Evolutionary conservation across 1,284 basidiomycete genomes (phyloP).

Genomic region (Kalmanozyma brasiliensis): DNA sequence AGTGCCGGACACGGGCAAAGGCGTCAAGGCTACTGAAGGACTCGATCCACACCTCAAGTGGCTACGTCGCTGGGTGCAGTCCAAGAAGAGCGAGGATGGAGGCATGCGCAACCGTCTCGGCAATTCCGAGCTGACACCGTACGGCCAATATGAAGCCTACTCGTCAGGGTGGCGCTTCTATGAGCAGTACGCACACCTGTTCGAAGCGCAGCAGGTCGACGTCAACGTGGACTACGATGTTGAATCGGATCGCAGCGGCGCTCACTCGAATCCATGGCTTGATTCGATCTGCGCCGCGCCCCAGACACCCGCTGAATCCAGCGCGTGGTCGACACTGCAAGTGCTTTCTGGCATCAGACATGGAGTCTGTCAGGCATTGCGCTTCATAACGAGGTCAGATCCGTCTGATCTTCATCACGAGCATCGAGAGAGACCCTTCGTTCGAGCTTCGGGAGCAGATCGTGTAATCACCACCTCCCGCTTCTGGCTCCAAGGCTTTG

Average conservation of each 20-base stretch:
- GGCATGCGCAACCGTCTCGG: slow-evolving; percentile 40
- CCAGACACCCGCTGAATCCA: not conserved
- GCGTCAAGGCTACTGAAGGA: slow-evolving; percentile 6
- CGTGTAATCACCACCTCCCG: slow-evolving; percentile 40
- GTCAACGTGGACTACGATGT: slow-evolving; percentile 30
- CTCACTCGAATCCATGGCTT: not conserved
- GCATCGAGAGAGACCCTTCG: slow-evolving; percentile 18
- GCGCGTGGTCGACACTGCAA: not conserved
- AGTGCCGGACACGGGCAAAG: slow-evolving; percentile 11
- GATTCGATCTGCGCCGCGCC: not conserved
- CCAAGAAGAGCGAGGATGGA: slow-evolving; percentile 36
- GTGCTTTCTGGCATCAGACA: slow-evolving; percentile 9
- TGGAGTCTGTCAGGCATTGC: slow-evolving; percentile 6
- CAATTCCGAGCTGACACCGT: slow-evolving; percentile 44
- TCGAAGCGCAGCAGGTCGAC: slow-evolving; percentile 13
- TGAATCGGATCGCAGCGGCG: not conserved
- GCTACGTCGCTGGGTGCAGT: slow-evolving; percentile 30
- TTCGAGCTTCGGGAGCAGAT: slow-evolving; percentile 40
- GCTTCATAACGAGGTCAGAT: too few species aligned
- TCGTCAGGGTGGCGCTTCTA: slow-evolving; percentile 40
- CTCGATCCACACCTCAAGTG: slow-evolving; percentile 33
- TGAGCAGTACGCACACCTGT: slow-evolving; percentile 35
- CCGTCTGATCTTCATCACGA: too few species aligned
- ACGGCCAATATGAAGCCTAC: slow-evolving; percentile 46
- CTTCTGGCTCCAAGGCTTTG: slow-evolving; percentile 46